phyloP scores from a whole-genome alignment of 73 alveolate species.

The Paramecium bursaria region DNA sequence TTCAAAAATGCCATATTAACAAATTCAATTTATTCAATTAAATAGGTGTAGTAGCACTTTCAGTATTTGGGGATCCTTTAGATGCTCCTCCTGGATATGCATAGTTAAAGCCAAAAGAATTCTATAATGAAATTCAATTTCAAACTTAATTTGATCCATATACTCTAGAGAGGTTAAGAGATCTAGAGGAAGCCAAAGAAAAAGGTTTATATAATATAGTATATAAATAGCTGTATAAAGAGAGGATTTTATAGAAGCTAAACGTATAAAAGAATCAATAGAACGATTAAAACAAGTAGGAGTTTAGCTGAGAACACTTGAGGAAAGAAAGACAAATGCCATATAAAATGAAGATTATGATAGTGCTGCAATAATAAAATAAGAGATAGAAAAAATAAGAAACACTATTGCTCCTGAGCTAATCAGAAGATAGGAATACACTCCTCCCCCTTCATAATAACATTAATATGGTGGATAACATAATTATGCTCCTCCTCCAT shows the following conservation, averaged over 20 bases:
- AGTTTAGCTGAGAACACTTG: conserved; percentile 80
- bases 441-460: background rate
- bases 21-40: conserved; percentile 88
- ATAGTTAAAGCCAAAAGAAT: conserved; percentile 56
- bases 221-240: conserved; percentile 79
- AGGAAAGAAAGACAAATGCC: conserved; percentile 87
- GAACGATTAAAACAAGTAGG: conserved; percentile 90
- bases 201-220: conserved; percentile 5
- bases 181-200: conserved; percentile 83
- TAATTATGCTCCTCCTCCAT: conserved; percentile 35
- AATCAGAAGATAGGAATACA: conserved; percentile 41
- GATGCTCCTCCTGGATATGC: conserved; percentile 58
- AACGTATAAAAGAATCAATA: conserved; percentile 89
- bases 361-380: conserved; percentile 89
- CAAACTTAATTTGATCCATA: conserved; percentile 78
- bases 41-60: conserved; percentile 88
- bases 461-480: conserved; percentile 64
- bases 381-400: conserved; percentile 96
- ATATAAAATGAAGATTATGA: conserved; percentile 92
- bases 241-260: conserved; percentile 93
- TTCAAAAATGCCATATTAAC: conserved; percentile 89
- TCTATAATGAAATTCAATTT: conserved; percentile 62
- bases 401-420: conserved; percentile 83
- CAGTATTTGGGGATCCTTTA: conserved; percentile 65
- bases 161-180: conserved; percentile 80